Evolutionary conservation across 2,329 filamentous ascomycete genomes (phyloP), one percentile per base, ranked within the genome.

Genomic region (Neonectria magnoliae): DNA sequence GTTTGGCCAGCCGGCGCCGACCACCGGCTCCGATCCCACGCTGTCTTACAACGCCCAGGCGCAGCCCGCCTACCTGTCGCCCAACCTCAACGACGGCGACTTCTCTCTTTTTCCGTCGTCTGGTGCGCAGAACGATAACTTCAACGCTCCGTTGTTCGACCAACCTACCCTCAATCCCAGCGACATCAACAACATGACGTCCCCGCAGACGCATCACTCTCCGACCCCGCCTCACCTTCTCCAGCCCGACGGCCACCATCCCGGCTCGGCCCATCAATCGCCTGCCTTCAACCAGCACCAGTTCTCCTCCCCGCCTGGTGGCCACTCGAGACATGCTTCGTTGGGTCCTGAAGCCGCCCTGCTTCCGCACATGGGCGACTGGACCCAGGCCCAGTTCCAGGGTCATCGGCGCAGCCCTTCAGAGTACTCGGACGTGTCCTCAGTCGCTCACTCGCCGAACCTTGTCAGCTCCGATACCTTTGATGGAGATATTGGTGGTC

Each of bases 401-500:
- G 85, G 88, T n/a, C 95, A 98, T 76, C 88, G 94, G 71, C 89
- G 94, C 74, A 90, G 88, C 41, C 92, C 93, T 1, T 98, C 94
- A n/a, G 95, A 98, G 72, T 93, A 91, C 74, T 97, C 94, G 3
- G 95, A 98, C 71, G 90, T 97, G 6, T 97, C 91, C 5, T 97
- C 93, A 18, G 92, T 90, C 16, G 90, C 92, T 22, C 92, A 90
- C 25, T 98, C 95, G 18, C 95, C 95, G 4, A 93, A 93, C 75
- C 81, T 97, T 62, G 87, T 87, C 29, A 91, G 91, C 70, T 86
- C 91, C 65, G 94, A 98, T 73, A 88, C 83, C 68, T 97, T 97
- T 74, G 94, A 97, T 20, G 80, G 84, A n/a, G 84, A 87, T 56
- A 87, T 92, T 38, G 82, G 88, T 67, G 85, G 91, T 60, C 90